Percentiles rank a stretch among this genome's conserved stretches.
These are phyloP conservation scores for Anaeramoeba flamelloides DNA, from an alignment of 78 protist genomes.

Conservation along the genomic window DNA sequence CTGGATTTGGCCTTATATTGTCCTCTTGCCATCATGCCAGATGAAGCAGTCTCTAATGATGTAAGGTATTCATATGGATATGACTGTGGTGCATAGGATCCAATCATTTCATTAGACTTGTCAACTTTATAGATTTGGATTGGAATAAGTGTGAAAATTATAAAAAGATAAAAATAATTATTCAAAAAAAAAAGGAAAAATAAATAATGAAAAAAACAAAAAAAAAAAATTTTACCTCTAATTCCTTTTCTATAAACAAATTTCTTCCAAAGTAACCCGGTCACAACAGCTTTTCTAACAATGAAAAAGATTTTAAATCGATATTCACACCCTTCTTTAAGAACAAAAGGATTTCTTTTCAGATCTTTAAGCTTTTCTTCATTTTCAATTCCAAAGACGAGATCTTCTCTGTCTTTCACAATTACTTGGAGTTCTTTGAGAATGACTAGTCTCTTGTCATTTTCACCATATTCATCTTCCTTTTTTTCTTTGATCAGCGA, in stretches of 20 bases:
- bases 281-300: constrained; percentile 51
- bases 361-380: constrained; percentile 16
- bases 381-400: constrained; percentile 21
- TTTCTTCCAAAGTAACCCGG: constrained; percentile 49
- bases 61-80: constrained; percentile 10
- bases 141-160: constrained; percentile 47
- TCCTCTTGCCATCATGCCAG: constrained; percentile 58
- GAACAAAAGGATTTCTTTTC: constrained; percentile 30
- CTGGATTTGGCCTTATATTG: constrained; percentile 44
- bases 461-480: no score
- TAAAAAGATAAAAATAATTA: constrained; percentile 31
- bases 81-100: constrained; percentile 48
- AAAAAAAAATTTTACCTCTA: constrained; percentile 3
- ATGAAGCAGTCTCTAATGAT: constrained; percentile 33
- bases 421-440: constrained; percentile 31
- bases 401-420: constrained; percentile 32
- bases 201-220: neutral
- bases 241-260: constrained; percentile 38
- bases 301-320: constrained; percentile 37
- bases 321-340: constrained; percentile 46
- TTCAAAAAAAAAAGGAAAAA: neutral
- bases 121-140: constrained; percentile 28
- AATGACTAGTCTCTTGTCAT: constrained; percentile 40
- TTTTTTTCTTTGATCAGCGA: no score
- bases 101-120: constrained; percentile 41